phyloP scores from a whole-genome alignment of 2,329 filamentous ascomycete species.

The Juglanconis sp. region DNA sequence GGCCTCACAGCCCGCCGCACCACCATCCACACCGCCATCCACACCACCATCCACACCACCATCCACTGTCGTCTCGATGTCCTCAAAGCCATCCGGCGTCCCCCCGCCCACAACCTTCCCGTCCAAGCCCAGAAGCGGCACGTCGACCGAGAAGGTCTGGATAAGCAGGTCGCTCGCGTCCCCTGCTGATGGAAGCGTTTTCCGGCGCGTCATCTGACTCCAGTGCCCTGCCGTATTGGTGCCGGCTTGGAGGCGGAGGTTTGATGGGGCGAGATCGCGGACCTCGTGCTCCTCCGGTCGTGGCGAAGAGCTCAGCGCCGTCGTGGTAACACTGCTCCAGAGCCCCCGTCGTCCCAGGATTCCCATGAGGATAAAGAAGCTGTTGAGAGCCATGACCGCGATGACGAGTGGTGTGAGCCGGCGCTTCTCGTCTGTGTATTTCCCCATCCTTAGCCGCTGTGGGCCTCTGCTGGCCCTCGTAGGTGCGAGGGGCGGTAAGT shows the following conservation, averaged over 20 bases:
- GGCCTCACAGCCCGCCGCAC: constrained; percentile 1
- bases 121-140: constrained; percentile 2
- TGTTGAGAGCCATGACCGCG: background rate
- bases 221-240: background rate
- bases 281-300: background rate
- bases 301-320: background rate
- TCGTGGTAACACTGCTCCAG: background rate
- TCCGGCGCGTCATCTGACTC: background rate
- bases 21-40: background rate
- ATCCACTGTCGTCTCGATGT: constrained; percentile 3
- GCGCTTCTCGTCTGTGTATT: background rate
- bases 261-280: background rate
- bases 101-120: constrained; percentile 9
- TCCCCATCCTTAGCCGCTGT: background rate
- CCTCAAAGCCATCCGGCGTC: constrained; percentile 6
- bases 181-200: background rate
- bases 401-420: background rate
- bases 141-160: constrained; percentile 11
- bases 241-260: background rate
- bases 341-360: background rate
- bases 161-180: background rate
- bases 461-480: background rate
- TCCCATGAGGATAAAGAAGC: background rate
- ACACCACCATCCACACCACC: background rate
- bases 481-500: background rate